A percentile compares a stretch with the other conserved stretches of the same genome.
phyloP scores from a whole-genome alignment of 2,329 filamentous ascomycete genomes.

The Colletotrichum abscissum region DNA sequence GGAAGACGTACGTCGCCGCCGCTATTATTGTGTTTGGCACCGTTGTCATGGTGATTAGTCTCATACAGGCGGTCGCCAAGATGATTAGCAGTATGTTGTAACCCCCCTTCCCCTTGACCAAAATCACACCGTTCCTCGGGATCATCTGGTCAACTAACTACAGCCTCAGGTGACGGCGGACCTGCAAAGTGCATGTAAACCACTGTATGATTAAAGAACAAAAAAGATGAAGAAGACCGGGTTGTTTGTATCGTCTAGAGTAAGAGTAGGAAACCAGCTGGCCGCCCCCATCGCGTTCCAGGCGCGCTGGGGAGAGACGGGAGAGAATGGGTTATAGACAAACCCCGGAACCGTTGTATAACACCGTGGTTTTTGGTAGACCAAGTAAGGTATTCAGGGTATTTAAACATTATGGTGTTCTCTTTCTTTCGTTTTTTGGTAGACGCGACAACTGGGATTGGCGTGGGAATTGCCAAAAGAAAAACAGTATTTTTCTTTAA shows the following conservation, averaged over 20 bases:
- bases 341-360: background rate
- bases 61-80: constrained; percentile 78
- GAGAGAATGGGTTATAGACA: background rate
- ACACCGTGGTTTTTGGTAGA: background rate
- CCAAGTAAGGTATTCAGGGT: no score
- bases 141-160: background rate
- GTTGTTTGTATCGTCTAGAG: background rate
- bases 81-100: constrained; percentile 61
- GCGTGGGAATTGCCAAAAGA: no score
- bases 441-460: background rate
- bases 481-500: no score
- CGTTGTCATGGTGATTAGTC: constrained; percentile 82
- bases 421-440: background rate
- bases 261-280: background rate
- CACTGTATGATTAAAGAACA: constrained; percentile 9
- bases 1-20: constrained; percentile 78
- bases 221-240: background rate
- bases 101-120: no score
- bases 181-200: constrained; percentile 33
- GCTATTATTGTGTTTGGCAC: constrained; percentile 82
- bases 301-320: background rate
- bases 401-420: no score
- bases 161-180: constrained; percentile 14
- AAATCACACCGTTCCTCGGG: background rate
- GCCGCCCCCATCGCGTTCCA: background rate